Evolutionary conservation across 495 filamentous ascomycete species (phyloP).

Genomic region (Trichocladium antarcticum): DNA sequence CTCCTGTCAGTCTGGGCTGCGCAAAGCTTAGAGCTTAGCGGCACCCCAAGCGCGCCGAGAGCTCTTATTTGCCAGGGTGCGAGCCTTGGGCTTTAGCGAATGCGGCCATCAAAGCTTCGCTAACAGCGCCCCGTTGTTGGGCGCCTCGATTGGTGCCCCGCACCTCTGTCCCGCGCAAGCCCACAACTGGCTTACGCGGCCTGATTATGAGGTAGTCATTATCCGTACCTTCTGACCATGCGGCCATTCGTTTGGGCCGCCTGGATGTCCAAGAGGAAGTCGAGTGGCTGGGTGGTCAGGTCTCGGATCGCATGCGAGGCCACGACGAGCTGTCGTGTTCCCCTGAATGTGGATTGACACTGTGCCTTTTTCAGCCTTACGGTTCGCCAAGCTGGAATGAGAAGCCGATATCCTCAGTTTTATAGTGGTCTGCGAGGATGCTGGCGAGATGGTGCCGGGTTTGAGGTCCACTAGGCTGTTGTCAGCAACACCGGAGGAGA

Average conservation of each 20-base stretch:
- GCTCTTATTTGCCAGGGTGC: constrained; percentile 11
- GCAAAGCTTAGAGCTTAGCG: constrained; percentile 2
- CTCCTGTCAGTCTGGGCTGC: not conserved
- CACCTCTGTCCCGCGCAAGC: constrained; percentile 15
- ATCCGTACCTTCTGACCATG: not conserved
- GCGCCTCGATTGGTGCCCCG: constrained; percentile 9
- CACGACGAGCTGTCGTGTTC: constrained; percentile 14
- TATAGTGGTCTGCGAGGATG: constrained; percentile 78
- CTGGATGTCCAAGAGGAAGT: not conserved
- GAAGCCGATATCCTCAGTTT: constrained; percentile 65
- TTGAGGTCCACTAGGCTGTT: constrained; percentile 54
- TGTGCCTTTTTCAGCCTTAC: not conserved
- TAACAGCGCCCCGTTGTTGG: constrained; percentile 13
- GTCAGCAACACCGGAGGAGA: constrained; percentile 19
- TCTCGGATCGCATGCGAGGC: constrained; percentile 7
- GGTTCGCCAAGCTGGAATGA: constrained; percentile 25
- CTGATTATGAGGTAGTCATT: constrained; percentile 9
- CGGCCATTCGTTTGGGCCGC: not conserved
- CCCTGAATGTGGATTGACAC: constrained; percentile 1
- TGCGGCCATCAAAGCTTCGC: constrained; percentile 10
- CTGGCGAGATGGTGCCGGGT: constrained; percentile 70
- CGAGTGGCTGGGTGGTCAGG: constrained; percentile 3
- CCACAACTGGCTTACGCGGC: constrained; percentile 22
- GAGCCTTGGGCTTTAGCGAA: not conserved
- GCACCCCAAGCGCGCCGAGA: not conserved